phyloP scores from a whole-genome alignment of 2,329 filamentous ascomycete genomes.

The Boeremia exigua region DNA sequence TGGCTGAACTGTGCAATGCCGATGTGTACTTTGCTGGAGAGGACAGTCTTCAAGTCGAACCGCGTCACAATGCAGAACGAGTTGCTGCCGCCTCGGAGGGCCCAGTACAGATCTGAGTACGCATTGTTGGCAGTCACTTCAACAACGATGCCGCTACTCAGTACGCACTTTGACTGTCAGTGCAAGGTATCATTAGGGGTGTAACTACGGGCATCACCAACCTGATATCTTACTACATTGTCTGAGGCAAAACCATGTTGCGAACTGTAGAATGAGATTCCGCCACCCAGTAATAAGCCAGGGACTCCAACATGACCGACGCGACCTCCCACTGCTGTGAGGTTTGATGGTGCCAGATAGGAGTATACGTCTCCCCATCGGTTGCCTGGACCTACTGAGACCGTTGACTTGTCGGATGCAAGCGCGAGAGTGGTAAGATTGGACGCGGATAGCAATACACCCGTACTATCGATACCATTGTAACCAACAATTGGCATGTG shows the following conservation, averaged over 20 bases:
- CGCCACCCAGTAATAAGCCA: conserved; percentile 37
- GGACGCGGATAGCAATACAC: conserved; percentile 24
- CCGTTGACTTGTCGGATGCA: conserved; percentile 27
- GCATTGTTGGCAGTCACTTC: conserved; percentile 27
- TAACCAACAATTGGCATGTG: conserved; percentile 32
- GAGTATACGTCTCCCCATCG: conserved; percentile 41
- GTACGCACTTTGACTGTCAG: conserved; percentile 27
- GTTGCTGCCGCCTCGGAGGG: conserved; percentile 35
- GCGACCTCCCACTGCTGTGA: conserved; percentile 38
- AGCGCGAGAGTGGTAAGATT: conserved; percentile 30
- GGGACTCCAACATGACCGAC: conserved; percentile 40
- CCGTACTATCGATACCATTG: conserved; percentile 23
- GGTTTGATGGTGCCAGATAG: conserved; percentile 25
- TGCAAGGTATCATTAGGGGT: too few relatives aligned
- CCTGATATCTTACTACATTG: conserved; percentile 34
- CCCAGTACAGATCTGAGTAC: conserved; percentile 44
- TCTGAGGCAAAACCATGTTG: conserved; percentile 26
- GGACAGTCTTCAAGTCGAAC: conserved; percentile 23
- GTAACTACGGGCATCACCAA: neutral
- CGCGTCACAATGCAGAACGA: conserved; percentile 32
- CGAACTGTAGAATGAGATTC: conserved; percentile 29
- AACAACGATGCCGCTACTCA: conserved; percentile 30
- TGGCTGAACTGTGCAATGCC: conserved; percentile 24
- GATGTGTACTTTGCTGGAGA: conserved; percentile 18
- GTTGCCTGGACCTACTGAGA: conserved; percentile 38